A percentile compares a stretch with the other conserved stretches of the same genome.
These are phyloP conservation scores for Suillus tomentosus DNA, from an alignment of 768 basidiomycete genomes.

Conservation along the genomic window DNA sequence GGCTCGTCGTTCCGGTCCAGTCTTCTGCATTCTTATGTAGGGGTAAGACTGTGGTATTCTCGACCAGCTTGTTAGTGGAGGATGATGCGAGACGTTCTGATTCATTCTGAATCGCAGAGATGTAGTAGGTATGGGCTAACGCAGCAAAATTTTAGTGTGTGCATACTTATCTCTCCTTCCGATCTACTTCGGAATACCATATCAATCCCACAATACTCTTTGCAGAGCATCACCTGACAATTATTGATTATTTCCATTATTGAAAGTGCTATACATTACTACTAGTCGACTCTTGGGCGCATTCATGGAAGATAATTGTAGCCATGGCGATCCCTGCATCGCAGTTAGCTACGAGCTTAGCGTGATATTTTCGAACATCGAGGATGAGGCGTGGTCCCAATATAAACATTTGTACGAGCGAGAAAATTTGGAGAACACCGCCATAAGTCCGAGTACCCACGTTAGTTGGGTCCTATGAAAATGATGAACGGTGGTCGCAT, in stretches of 20 bases:
- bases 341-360: neutral
- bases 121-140: neutral
- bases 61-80: no score
- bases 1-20: neutral
- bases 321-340: neutral
- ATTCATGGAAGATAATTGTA: neutral
- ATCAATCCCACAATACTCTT: neutral
- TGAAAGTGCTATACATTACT: neutral
- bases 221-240: neutral
- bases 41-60: neutral
- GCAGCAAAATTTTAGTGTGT: neutral
- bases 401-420: constrained; percentile 1
- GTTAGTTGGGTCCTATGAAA: neutral
- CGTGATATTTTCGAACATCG: neutral
- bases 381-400: neutral
- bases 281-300: neutral
- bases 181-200: neutral
- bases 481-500: neutral
- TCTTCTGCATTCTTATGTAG: neutral
- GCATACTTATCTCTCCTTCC: neutral
- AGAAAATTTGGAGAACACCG: neutral
- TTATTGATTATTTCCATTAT: neutral
- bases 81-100: neutral
- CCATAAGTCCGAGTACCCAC: neutral
- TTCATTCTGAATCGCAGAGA: neutral